Conservation (phyloP, 1,284 basidiomycete species). For the Cutaneotrichosporon curvatum region DNA sequence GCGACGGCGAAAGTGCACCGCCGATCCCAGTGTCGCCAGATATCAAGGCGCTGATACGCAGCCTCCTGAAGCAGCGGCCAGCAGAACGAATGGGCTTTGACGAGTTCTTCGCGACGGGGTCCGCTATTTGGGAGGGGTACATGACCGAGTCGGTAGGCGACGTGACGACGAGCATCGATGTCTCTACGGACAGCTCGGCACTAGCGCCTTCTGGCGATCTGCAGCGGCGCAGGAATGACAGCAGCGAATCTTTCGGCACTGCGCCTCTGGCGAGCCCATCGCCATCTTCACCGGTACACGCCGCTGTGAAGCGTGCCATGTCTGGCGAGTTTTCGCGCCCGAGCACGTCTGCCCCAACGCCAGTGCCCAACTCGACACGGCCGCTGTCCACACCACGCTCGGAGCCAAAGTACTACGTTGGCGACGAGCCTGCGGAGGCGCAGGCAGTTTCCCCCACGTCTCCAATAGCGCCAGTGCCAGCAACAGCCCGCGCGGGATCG, state of each 20-base stretch:
- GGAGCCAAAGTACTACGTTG: conserved; percentile 42
- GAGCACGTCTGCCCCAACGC: conserved; percentile 5
- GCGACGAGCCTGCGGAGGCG: conserved; percentile 22
- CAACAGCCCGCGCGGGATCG: too few relatives aligned
- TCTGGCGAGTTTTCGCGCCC: conserved; percentile 8
- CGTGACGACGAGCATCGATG: conserved; percentile 29
- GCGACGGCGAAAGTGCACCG: conserved; percentile 13
- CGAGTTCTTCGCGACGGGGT: conserved; percentile 76
- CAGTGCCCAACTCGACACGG: conserved; percentile 5
- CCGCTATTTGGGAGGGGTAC: conserved; percentile 61
- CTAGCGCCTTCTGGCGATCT: neutral
- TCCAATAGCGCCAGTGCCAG: neutral
- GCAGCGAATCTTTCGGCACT: conserved; percentile 10
- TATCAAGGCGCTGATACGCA: conserved; percentile 80
- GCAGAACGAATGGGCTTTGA: conserved; percentile 81
- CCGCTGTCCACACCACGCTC: conserved; percentile 18
- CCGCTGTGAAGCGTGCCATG: neutral
- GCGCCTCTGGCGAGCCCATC: conserved; percentile 15
- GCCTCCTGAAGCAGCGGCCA: conserved; percentile 74
- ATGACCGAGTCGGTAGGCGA: conserved; percentile 54
- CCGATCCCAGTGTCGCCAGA: conserved; percentile 62
- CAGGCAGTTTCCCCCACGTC: conserved; percentile 1
- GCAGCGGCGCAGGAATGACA: conserved; percentile 1
- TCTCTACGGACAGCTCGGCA: conserved; percentile 31
- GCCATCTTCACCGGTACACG: conserved; percentile 16